Evolutionary conservation across 2,329 filamentous ascomycete species (phyloP).

Genomic region (Diaporthe capsici): DNA sequence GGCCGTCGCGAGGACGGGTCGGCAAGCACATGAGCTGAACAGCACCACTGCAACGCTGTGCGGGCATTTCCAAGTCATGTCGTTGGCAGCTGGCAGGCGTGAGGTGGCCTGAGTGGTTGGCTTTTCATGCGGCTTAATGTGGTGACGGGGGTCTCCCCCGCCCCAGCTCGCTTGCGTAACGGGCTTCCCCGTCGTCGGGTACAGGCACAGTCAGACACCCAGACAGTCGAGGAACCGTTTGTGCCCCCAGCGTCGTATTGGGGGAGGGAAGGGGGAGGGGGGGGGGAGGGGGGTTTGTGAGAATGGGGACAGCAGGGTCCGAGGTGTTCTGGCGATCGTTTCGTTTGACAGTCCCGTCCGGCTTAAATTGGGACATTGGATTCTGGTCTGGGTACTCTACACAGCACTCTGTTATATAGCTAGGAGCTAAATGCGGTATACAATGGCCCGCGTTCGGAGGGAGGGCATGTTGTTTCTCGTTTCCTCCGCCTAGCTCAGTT

Average conservation of each 20-base stretch:
- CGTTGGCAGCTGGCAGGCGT: slow-evolving; percentile 23
- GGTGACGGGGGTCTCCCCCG: slow-evolving; percentile 31
- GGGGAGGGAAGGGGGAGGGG: not conserved
- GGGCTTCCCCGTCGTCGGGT: slow-evolving; percentile 32
- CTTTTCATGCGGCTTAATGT: slow-evolving; percentile 31
- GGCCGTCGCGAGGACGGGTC: slow-evolving; percentile 27
- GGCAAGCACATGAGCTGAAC: slow-evolving; percentile 34
- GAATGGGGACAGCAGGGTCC: not conserved
- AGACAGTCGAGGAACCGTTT: slow-evolving; percentile 13
- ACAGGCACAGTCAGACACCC: slow-evolving; percentile 27
- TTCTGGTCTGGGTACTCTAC: not conserved
- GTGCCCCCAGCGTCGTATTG: slow-evolving; percentile 13
- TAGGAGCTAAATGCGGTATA: not conserved
- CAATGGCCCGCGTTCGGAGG: not conserved
- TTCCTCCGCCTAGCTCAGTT: slow-evolving; percentile 16
- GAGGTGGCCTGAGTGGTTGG: slow-evolving; percentile 29
- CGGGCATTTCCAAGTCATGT: slow-evolving; percentile 32
- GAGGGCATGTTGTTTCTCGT: slow-evolving; percentile 13
- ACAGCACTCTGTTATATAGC: slow-evolving; percentile 9
- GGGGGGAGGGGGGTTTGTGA: not conserved
- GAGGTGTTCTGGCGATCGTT: slow-evolving; percentile 11
- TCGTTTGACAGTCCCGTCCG: slow-evolving; percentile 22
- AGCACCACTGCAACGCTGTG: slow-evolving; percentile 30
- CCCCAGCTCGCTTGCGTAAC: slow-evolving; percentile 30
- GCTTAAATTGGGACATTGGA: not conserved